Evolutionary conservation across 441 rosid genomes (phyloP).

Genomic region (Erysimum cheiri): DNA sequence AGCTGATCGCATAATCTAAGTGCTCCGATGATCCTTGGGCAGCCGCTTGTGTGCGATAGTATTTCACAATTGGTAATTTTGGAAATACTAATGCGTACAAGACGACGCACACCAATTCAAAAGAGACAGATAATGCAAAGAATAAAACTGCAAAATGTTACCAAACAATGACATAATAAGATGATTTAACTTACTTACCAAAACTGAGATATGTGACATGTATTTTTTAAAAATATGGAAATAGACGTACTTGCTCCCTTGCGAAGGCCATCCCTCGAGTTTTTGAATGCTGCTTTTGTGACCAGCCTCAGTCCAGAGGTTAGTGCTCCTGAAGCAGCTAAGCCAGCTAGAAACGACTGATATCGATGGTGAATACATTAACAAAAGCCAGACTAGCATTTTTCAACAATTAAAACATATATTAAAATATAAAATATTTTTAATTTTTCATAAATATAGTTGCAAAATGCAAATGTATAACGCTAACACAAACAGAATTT

Average conservation of each 20-base stretch:
- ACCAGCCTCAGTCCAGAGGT: constrained; percentile 70
- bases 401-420: neutral
- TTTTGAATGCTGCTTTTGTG: constrained; percentile 69
- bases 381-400: constrained; percentile 1
- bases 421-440: neutral
- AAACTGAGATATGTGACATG: neutral
- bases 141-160: constrained; percentile 56
- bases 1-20: constrained; percentile 58
- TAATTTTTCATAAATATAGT: neutral
- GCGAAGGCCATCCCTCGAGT: constrained; percentile 68
- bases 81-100: constrained; percentile 64
- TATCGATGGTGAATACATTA: neutral
- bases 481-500: neutral
- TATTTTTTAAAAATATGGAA: neutral
- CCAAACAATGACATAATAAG: neutral
- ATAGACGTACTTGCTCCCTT: constrained; percentile 69
- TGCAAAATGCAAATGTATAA: neutral
- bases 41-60: constrained; percentile 69
- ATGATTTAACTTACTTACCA: neutral
- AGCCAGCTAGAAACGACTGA: constrained; percentile 67
- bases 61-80: constrained; percentile 64
- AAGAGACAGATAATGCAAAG: constrained; percentile 55
- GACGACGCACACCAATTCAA: constrained; percentile 63
- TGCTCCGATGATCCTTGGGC: constrained; percentile 74
- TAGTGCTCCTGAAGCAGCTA: constrained; percentile 73